Conservation (phyloP, 495 filamentous ascomycete genomes). For the Aspergillus homomorphus region DNA sequence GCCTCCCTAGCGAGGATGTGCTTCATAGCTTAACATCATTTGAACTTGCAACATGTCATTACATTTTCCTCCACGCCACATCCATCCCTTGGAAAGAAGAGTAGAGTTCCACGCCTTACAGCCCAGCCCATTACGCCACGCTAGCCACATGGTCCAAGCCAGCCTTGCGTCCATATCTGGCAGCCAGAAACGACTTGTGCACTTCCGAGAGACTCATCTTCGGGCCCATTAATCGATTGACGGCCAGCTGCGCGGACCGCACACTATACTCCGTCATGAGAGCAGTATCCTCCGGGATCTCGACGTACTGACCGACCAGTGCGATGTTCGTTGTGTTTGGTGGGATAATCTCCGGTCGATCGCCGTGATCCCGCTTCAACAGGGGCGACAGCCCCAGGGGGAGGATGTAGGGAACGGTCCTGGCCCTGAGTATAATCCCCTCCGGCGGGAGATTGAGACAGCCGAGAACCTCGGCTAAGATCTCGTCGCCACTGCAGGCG, state of each 20-base stretch:
- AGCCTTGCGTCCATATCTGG: neutral
- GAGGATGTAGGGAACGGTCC: slow-evolving; percentile 31
- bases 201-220: neutral
- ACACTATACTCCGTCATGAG: slow-evolving; percentile 45
- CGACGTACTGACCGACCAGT: slow-evolving; percentile 41
- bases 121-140: too few relatives aligned
- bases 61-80: too few relatives aligned
- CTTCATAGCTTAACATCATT: too few relatives aligned
- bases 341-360: slow-evolving; percentile 37
- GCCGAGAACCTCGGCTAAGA: slow-evolving; percentile 34
- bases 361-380: slow-evolving; percentile 24
- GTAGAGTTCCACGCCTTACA: too few relatives aligned
- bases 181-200: neutral
- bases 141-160: too few relatives aligned
- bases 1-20: too few relatives aligned
- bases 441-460: slow-evolving; percentile 27
- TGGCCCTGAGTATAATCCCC: slow-evolving; percentile 15
- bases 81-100: too few relatives aligned
- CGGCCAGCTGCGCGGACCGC: slow-evolving; percentile 38
- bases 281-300: slow-evolving; percentile 35
- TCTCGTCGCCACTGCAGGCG: slow-evolving; percentile 36
- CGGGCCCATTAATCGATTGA: slow-evolving; percentile 23
- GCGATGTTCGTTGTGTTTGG: slow-evolving; percentile 33
- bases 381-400: slow-evolving; percentile 36
- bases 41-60: too few relatives aligned